A percentile compares a stretch with the other conserved stretches of the same genome.
Conservation (phyloP, 1,284 basidiomycete genomes). For the Heterobasidion annosum region DNA sequence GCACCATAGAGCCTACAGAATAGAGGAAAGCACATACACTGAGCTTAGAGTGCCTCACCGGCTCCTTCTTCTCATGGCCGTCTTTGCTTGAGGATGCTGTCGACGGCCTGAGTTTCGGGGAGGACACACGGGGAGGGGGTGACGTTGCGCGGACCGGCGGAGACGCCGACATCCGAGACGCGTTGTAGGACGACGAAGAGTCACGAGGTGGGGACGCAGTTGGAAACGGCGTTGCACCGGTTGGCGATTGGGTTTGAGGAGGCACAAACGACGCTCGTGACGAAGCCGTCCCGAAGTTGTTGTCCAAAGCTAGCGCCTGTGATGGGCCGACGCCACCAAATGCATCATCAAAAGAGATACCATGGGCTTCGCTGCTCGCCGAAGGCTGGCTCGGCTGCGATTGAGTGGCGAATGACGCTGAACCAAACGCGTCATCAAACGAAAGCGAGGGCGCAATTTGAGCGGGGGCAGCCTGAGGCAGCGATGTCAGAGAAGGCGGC, state of each 20-base stretch:
- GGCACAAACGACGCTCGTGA: conserved; percentile 11
- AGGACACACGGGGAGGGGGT: conserved; percentile 42
- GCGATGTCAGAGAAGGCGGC: conserved; percentile 9
- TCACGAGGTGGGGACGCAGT: conserved; percentile 16
- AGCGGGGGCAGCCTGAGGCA: conserved; percentile 7
- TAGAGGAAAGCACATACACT: conserved; percentile 43
- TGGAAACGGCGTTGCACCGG: conserved; percentile 25
- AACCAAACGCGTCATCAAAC: conserved; percentile 18
- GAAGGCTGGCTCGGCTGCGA: conserved; percentile 1
- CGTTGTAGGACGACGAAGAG: conserved; percentile 10
- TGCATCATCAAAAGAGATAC: conserved; percentile 49
- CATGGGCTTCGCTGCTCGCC: conserved; percentile 7
- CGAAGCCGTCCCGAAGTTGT: conserved; percentile 18
- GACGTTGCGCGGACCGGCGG: conserved; percentile 34
- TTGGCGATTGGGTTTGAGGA: conserved; percentile 16
- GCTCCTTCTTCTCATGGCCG: conserved; percentile 41
- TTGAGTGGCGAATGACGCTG: not conserved
- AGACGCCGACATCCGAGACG: conserved; percentile 24
- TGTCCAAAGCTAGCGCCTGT: conserved; percentile 33
- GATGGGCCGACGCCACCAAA: conserved; percentile 43
- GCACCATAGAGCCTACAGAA: conserved; percentile 1
- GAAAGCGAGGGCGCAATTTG: conserved; percentile 22
- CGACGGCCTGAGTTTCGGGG: conserved; percentile 50
- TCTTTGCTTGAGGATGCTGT: conserved; percentile 47
- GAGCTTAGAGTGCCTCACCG: conserved; percentile 56